Evolutionary conservation across 2,329 filamentous ascomycete genomes (phyloP).

Genomic region (Ophiognomonia clavigignenti-juglandacearum): DNA sequence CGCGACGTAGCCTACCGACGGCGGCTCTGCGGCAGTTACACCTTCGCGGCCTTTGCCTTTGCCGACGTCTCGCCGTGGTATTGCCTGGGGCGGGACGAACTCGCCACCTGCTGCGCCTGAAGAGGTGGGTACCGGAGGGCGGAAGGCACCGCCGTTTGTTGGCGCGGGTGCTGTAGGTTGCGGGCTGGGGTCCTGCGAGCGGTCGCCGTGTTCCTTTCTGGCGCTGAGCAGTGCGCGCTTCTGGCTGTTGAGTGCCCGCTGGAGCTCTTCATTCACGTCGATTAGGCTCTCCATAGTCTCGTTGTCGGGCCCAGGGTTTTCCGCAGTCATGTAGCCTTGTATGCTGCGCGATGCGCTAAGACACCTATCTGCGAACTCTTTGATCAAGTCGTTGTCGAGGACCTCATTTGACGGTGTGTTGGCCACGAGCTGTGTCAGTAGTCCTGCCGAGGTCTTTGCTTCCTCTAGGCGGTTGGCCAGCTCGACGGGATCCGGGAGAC

Average conservation of each 20-base stretch:
- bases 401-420: constrained; percentile 76
- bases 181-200: constrained; percentile 25
- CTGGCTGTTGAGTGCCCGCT: constrained; percentile 76
- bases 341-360: constrained; percentile 74
- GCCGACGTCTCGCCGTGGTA: constrained; percentile 13
- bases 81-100: too few relatives aligned
- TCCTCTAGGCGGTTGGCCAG: constrained; percentile 82
- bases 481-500: constrained; percentile 66
- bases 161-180: constrained; percentile 12
- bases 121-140: constrained; percentile 4
- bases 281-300: constrained; percentile 92
- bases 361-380: constrained; percentile 87
- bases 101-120: constrained; percentile 11
- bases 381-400: constrained; percentile 78
- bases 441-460: constrained; percentile 81
- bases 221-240: constrained; percentile 71
- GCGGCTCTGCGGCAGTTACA: constrained; percentile 7
- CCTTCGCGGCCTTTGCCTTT: constrained; percentile 24
- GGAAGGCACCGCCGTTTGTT: constrained; percentile 19
- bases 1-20: constrained; percentile 6
- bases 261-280: constrained; percentile 88
- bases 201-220: constrained; percentile 44
- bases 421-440: constrained; percentile 87
- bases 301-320: constrained; percentile 79
- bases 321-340: constrained; percentile 77